These are phyloP conservation scores for Calycina herbarum DNA, from an alignment of 2,329 filamentous ascomycete species.

Conservation along the genomic window DNA sequence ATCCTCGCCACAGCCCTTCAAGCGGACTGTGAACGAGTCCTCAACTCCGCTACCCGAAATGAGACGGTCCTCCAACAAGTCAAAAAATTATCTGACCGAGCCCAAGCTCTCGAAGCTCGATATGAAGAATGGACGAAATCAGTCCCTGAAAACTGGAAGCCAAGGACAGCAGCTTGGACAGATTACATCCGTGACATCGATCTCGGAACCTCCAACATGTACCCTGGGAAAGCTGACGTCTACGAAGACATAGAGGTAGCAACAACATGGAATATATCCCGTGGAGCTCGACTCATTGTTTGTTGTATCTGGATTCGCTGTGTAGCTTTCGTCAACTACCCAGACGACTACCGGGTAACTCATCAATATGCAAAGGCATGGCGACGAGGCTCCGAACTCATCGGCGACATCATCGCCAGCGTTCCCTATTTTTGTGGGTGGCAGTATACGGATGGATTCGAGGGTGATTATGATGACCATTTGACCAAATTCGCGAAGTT, in stretches of 20 bases:
- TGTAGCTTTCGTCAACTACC: not conserved
- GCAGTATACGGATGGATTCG: constrained; percentile 46
- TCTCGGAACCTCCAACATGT: constrained; percentile 52
- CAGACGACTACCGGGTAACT: constrained; percentile 37
- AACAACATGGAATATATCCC: constrained; percentile 54
- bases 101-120: constrained; percentile 32
- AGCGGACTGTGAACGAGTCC: not conserved
- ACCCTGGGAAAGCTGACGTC: constrained; percentile 56
- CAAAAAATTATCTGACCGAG: not conserved
- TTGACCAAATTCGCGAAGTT: constrained; percentile 51
- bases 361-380: constrained; percentile 57
- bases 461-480: constrained; percentile 37
- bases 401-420: constrained; percentile 57
- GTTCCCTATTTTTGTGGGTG: constrained; percentile 56
- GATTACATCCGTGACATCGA: constrained; percentile 50
- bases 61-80: not conserved
- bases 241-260: constrained; percentile 58
- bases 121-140: constrained; percentile 50
- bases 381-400: constrained; percentile 49
- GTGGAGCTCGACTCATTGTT: constrained; percentile 53
- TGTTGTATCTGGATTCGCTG: constrained; percentile 38
- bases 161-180: constrained; percentile 54
- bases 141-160: constrained; percentile 50
- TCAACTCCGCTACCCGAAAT: not conserved
- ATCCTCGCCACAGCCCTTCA: not conserved